Conservation (phyloP, 345 rosid species). For the Lenwebbia sp. region DNA sequence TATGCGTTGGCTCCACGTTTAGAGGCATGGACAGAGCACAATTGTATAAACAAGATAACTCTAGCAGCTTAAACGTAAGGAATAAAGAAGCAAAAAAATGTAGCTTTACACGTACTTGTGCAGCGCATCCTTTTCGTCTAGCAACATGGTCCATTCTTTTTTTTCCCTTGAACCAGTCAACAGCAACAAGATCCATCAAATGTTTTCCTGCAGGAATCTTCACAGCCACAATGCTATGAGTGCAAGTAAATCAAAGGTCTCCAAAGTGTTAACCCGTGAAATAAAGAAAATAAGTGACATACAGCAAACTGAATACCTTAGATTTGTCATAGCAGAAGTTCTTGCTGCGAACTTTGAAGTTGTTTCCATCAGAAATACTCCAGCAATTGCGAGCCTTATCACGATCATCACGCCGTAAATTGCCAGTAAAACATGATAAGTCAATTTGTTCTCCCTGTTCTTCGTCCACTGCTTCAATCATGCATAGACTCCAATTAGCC, state of each 20-base stretch:
- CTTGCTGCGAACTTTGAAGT: slow-evolving; percentile 93
- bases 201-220: slow-evolving; percentile 95
- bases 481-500: not conserved
- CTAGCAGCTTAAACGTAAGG: not conserved
- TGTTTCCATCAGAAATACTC: slow-evolving; percentile 78
- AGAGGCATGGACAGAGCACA: not conserved
- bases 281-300: not conserved
- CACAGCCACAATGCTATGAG: slow-evolving; percentile 6
- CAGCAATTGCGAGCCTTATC: slow-evolving; percentile 91
- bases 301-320: slow-evolving; percentile 40
- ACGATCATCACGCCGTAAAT: slow-evolving; percentile 69
- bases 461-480: slow-evolving; percentile 50
- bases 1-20: not conserved
- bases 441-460: slow-evolving; percentile 66
- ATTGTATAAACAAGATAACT: not conserved
- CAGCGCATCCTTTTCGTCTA: slow-evolving; percentile 90
- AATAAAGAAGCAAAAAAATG: not conserved
- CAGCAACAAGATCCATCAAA: slow-evolving; percentile 97
- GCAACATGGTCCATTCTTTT: slow-evolving; percentile 97
- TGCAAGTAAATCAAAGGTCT: not conserved
- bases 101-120: slow-evolving; percentile 49
- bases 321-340: slow-evolving; percentile 76
- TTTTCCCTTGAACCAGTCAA: slow-evolving; percentile 97
- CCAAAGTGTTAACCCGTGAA: not conserved
- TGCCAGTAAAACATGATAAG: slow-evolving; percentile 78